phyloP scores from a whole-genome alignment of 1,139 yeast species.

The Kodamaea derodonti region DNA sequence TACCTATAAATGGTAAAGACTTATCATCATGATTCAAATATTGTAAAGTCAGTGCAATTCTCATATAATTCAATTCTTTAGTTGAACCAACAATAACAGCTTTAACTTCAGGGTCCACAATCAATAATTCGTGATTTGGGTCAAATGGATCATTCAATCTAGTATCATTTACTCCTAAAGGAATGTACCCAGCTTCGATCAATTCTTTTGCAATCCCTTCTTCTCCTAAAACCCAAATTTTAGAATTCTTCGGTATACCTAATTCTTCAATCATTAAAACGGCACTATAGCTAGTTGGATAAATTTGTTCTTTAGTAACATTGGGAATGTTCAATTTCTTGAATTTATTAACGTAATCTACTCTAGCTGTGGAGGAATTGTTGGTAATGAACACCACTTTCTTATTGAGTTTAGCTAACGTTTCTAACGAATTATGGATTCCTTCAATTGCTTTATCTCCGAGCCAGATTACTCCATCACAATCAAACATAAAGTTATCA shows the following conservation, averaged over 20 bases:
- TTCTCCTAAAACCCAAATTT: constrained; percentile 86
- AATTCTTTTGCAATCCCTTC: constrained; percentile 76
- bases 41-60: constrained; percentile 38
- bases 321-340: constrained; percentile 28
- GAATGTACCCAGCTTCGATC: constrained; percentile 58
- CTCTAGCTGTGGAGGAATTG: constrained; percentile 37
- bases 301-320: constrained; percentile 27
- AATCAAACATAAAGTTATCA: constrained; percentile 85
- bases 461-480: constrained; percentile 93
- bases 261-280: constrained; percentile 23
- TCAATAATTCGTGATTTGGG: constrained; percentile 44
- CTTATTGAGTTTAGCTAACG: constrained; percentile 41
- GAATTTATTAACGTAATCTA: constrained; percentile 31
- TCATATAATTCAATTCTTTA: constrained; percentile 34
- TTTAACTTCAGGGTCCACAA: constrained; percentile 35
- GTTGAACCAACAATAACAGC: constrained; percentile 44
- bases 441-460: constrained; percentile 73
- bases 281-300: constrained; percentile 40
- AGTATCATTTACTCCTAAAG: constrained; percentile 69
- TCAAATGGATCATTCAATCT: constrained; percentile 29
- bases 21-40: constrained; percentile 32
- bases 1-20: constrained; percentile 35
- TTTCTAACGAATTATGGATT: constrained; percentile 60
- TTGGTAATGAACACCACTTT: constrained; percentile 37
- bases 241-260: constrained; percentile 30